Percentiles rank a stretch among this genome's conserved stretches.
Evolutionary conservation across 2,329 filamentous ascomycete genomes (phyloP).

Genomic region (Apiospora sp.): DNA sequence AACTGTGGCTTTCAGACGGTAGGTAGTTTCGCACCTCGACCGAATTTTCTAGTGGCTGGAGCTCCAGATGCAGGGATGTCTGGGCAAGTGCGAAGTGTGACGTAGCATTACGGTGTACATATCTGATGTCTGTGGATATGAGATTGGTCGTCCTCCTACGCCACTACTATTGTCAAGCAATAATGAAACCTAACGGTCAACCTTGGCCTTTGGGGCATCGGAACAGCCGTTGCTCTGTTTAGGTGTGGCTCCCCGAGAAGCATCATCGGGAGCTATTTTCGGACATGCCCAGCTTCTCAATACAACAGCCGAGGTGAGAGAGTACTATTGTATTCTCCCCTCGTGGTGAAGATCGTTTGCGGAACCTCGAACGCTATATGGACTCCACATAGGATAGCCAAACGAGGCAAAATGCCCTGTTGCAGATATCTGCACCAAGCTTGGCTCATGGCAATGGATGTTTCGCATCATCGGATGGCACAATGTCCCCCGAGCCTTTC

Average conservation of each 20-base stretch:
- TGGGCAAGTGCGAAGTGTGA: slow-evolving; percentile 13
- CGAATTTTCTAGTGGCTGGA: background rate
- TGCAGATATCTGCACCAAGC: background rate
- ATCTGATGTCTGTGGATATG: background rate
- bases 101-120: slow-evolving; percentile 25
- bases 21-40: background rate
- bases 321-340: background rate
- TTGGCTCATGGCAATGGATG: background rate
- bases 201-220: background rate
- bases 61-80: slow-evolving; percentile 10
- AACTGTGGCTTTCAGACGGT: background rate
- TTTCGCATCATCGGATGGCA: background rate
- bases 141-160: slow-evolving; percentile 3
- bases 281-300: background rate
- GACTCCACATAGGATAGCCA: background rate
- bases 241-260: background rate
- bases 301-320: background rate
- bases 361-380: background rate
- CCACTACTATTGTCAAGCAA: slow-evolving; percentile 1
- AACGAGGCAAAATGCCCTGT: background rate
- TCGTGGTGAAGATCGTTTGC: background rate
- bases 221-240: background rate
- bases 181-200: background rate
- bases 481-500: background rate
- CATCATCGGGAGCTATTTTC: background rate